Conservation (phyloP, 2,329 filamentous ascomycete species). For the Diaporthe sp. region DNA sequence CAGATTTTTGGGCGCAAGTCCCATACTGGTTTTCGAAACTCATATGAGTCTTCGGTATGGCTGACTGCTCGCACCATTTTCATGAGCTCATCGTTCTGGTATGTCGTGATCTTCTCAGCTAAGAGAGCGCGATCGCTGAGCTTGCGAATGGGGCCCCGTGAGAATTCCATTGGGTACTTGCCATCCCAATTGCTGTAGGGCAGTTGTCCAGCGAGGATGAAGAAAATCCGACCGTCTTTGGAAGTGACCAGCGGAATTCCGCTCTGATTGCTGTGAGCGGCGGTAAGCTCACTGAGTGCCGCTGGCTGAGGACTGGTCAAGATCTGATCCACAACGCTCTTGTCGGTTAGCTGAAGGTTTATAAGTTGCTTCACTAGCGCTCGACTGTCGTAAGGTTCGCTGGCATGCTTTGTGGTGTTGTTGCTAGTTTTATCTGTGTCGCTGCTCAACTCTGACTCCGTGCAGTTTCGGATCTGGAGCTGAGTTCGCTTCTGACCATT, state of each 20-base stretch:
- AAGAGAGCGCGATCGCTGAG: not conserved
- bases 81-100: not conserved
- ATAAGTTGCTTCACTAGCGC: slow-evolving; percentile 18
- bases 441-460: no score
- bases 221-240: slow-evolving; percentile 4
- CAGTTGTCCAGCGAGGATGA: not conserved
- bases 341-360: not conserved
- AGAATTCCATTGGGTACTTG: not conserved
- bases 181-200: not conserved
- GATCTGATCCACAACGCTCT: not conserved
- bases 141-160: not conserved
- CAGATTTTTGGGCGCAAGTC: not conserved
- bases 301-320: slow-evolving; percentile 1
- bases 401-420: no score
- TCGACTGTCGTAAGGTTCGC: not conserved
- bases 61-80: not conserved
- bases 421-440: no score
- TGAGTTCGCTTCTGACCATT: not conserved
- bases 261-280: not conserved
- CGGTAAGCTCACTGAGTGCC: slow-evolving; percentile 2
- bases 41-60: not conserved
- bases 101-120: not conserved
- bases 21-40: not conserved
- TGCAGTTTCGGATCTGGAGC: not conserved
- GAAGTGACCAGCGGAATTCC: slow-evolving; percentile 4